Percentiles rank a stretch among this genome's conserved stretches.
phyloP scores from a whole-genome alignment of 2,329 filamentous ascomycete species.

The Verticillium nonalfalfae region DNA sequence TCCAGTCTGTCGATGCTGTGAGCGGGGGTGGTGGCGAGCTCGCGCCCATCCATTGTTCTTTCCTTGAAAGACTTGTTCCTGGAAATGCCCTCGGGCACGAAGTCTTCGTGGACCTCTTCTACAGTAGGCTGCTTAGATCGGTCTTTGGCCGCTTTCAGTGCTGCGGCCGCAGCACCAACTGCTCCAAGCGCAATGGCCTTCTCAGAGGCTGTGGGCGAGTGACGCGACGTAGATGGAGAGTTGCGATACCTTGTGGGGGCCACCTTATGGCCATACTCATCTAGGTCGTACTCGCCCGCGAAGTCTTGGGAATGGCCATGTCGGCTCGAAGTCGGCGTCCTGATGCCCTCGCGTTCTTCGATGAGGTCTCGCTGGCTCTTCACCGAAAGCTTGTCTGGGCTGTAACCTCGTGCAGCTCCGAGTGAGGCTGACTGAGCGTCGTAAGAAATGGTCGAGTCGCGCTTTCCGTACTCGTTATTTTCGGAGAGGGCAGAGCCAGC shows the following conservation, averaged over 20 bases:
- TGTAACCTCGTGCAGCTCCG: constrained; percentile 24
- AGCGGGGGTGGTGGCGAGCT: constrained; percentile 48
- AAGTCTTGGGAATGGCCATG: constrained; percentile 38
- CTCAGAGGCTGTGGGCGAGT: constrained; percentile 51
- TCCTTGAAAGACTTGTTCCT: constrained; percentile 63
- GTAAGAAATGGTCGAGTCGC: constrained; percentile 30
- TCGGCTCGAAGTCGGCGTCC: constrained; percentile 23
- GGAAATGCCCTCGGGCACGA: constrained; percentile 43
- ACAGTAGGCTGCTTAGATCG: constrained; percentile 31
- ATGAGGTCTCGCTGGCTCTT: constrained; percentile 29
- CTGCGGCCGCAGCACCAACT: constrained; percentile 45
- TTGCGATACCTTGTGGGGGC: constrained; percentile 36
- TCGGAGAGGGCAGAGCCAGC: constrained; percentile 21
- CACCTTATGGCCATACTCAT: constrained; percentile 52
- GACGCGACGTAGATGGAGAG: constrained; percentile 45
- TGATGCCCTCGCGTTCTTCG: constrained; percentile 33
- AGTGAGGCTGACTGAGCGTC: constrained; percentile 21
- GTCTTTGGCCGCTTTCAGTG: constrained; percentile 42
- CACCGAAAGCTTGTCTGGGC: constrained; percentile 35
- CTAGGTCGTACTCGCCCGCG: constrained; percentile 47
- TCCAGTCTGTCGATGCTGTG: constrained; percentile 54
- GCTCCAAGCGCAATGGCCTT: constrained; percentile 52
- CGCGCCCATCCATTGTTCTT: constrained; percentile 49
- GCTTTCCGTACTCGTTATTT: constrained; percentile 35
- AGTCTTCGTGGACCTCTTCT: constrained; percentile 28